These are phyloP conservation scores for Aureobasidium sp. DNA, from an alignment of 2,329 filamentous ascomycete genomes.

Conservation along the genomic window DNA sequence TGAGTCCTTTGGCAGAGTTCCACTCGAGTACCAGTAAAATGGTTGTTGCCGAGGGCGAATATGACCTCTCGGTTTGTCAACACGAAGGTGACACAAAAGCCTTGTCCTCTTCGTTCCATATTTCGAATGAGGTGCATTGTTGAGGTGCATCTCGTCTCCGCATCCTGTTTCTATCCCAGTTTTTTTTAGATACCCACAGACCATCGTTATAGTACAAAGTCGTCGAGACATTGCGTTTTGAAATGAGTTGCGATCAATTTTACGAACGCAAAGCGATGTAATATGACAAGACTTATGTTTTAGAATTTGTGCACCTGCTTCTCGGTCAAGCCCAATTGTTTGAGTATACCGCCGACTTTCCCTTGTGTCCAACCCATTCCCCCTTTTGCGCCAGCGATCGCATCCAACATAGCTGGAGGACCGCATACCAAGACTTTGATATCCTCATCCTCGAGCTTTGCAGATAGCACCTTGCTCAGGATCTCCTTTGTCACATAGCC, in stretches of 20 bases:
- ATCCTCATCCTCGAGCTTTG: constrained; percentile 25
- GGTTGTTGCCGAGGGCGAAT: not conserved
- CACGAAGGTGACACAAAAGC: not conserved
- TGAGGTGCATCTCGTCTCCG: not conserved
- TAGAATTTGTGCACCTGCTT: constrained; percentile 50
- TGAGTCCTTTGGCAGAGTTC: constrained; percentile 1
- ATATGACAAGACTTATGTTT: not conserved
- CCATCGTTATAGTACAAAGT: not conserved
- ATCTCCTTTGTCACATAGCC: constrained; percentile 52
- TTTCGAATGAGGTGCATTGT: not conserved
- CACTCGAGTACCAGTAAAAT: not conserved
- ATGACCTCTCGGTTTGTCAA: not conserved
- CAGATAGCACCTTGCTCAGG: constrained; percentile 41
- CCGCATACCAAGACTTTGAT: constrained; percentile 61
- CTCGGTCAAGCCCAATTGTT: constrained; percentile 48
- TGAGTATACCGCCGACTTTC: constrained; percentile 42
- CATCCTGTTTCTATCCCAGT: too few species aligned
- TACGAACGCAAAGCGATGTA: too few species aligned
- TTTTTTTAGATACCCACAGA: not conserved
- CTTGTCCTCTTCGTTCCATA: not conserved
- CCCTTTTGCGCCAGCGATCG: constrained; percentile 40
- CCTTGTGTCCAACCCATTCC: constrained; percentile 26
- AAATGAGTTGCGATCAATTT: too few species aligned
- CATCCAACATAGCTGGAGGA: constrained; percentile 56
- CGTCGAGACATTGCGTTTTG: too few species aligned